Base-by-base conservation (phyloP, 345 rosid genomes). In the Gossypium mustelinum region DNA sequence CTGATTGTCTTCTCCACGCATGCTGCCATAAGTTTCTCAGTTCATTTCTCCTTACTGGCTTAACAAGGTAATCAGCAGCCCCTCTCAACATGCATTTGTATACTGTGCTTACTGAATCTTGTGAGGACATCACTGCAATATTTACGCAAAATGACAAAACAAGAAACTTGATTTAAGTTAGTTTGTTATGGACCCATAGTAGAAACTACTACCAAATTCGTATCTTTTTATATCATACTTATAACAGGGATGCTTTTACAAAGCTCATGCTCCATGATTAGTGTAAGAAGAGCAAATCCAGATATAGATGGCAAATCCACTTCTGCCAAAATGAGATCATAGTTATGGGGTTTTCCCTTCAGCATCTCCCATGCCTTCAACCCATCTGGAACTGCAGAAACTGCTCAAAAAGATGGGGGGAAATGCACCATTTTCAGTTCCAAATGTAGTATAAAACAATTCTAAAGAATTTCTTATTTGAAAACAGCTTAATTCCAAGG, bases 11-110 rank as follows among this genome's bases (percentile, higher is more conserved):
- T 84, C 98, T 91, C 99, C 98, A 95, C 43, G 90, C 94, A 84
- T 95, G 98, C 85, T 91, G 99, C 99, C 99, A 95, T 72, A 95
- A 84, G 81, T 90, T 93, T 76, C 89, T 93, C 65, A 95, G 77
- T 84, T 95, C 99, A 66, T 95, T 95, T 82, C 87, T 93, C 84
- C 99, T 86, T 71, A 95, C 79, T 16, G 99, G 99, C 84, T 95
- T 95, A 20, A 95, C 94, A 64, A 95, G 97, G 84, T 91, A 95
- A 78, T 95, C 98, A 20, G 92, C 92, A 45, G 98, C 93, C 76
- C 98, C 99, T 82, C 86, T 91, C 87, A 89, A 75, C 97, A 95
- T 91, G 77, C 99, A 95, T 73, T 88, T 95, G 73, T 91, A 95
- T 64, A 95, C 99, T 0, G 93, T 88, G 79, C 88, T 84, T 62